Percentiles rank a stretch among this genome's conserved stretches.
Evolutionary conservation across 495 filamentous ascomycete species (phyloP).

Genomic region (Evansstolkia leycettana): DNA sequence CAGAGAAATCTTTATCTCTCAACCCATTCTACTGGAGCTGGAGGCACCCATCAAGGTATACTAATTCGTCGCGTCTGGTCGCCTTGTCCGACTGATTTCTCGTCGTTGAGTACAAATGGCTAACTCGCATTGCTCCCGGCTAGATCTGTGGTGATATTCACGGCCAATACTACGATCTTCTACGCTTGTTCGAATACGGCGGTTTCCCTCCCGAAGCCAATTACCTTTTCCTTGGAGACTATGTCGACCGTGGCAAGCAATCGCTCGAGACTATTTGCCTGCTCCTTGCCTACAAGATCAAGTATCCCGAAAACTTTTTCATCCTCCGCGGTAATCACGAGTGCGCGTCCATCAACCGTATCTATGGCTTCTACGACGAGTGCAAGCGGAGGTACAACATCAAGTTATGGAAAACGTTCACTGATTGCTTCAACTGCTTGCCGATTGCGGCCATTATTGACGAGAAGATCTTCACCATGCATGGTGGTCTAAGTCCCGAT

Average conservation of each 20-base stretch:
- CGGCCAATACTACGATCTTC: conserved; percentile 96
- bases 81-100: background rate
- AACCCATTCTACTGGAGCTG: conserved; percentile 93
- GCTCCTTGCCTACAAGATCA: conserved; percentile 98
- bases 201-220: conserved; percentile 98
- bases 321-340: conserved; percentile 97
- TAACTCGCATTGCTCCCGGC: conserved; percentile 4
- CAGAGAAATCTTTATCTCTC: conserved; percentile 98
- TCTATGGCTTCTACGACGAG: conserved; percentile 99
- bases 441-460: conserved; percentile 99
- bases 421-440: conserved; percentile 98
- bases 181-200: conserved; percentile 96
- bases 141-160: conserved; percentile 99
- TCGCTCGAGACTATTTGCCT: conserved; percentile 99
- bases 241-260: conserved; percentile 98
- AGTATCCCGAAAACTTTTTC: conserved; percentile 99
- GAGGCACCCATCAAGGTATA: conserved; percentile 97
- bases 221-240: conserved; percentile 98
- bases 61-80: background rate
- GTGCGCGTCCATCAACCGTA: conserved; percentile 98
- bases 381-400: conserved; percentile 99
- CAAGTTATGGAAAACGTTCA: conserved; percentile 99
- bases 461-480: conserved; percentile 99
- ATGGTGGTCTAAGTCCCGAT: conserved; percentile 93
- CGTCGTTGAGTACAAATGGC: background rate